Conservation (phyloP, 148 eudicot species). For the Diospyros lotus region DNA sequence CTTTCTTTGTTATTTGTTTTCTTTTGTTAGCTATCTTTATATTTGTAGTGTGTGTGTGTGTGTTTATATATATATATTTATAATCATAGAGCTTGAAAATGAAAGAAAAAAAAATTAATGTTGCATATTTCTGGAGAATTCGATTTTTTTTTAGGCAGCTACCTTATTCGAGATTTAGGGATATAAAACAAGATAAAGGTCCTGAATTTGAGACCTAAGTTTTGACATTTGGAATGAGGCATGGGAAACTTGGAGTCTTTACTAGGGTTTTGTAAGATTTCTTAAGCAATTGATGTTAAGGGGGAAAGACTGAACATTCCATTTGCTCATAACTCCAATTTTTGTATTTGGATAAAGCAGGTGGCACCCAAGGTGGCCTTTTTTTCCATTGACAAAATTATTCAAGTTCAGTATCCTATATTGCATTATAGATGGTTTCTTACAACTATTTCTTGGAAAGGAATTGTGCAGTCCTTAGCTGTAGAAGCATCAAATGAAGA, state of each 20-base stretch:
- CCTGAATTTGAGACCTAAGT: background rate
- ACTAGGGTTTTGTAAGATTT: background rate
- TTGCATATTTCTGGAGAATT: background rate
- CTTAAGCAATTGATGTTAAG: background rate
- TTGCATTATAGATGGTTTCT: constrained; percentile 32
- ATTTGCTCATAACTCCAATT: background rate
- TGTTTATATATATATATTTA: no score
- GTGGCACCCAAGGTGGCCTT: constrained; percentile 50
- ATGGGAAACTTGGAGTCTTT: background rate
- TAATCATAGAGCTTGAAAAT: background rate
- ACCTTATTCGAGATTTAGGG: background rate
- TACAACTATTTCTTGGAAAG: constrained; percentile 45
- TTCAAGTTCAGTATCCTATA: constrained; percentile 39
- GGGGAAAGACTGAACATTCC: background rate
- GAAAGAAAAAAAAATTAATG: background rate
- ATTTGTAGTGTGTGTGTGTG: background rate
- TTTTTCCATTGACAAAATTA: constrained; percentile 27
- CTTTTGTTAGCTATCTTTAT: background rate
- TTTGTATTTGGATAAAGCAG: constrained; percentile 34
- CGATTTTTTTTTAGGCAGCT: background rate
- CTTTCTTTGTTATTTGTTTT: background rate
- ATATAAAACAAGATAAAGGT: background rate
- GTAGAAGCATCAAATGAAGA: constrained; percentile 34
- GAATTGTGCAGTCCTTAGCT: constrained; percentile 20
- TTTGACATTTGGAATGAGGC: background rate